Percentiles rank a stretch among this genome's conserved stretches.
phyloP scores from a whole-genome alignment of 345 rosid species.

The Combretum micranthum region DNA sequence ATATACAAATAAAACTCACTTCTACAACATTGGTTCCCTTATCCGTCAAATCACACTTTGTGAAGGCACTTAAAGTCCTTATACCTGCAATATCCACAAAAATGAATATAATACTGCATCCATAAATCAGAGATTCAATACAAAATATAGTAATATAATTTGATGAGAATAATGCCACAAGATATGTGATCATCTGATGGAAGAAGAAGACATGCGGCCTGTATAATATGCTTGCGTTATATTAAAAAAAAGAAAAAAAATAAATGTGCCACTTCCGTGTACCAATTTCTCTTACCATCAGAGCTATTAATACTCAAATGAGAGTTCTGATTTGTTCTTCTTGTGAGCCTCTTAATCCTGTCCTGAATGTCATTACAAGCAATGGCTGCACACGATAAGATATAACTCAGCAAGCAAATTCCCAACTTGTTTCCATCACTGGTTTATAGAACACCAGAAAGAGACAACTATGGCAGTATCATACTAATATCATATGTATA shows the following conservation, averaged over 20 bases:
- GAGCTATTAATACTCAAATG: constrained; percentile 60
- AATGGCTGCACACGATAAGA: constrained; percentile 28
- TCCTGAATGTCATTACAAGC: constrained; percentile 63
- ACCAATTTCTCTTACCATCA: constrained; percentile 23
- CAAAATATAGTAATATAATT: neutral
- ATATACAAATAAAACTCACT: constrained; percentile 25
- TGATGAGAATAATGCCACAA: neutral
- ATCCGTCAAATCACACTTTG: constrained; percentile 78
- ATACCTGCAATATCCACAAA: constrained; percentile 34
- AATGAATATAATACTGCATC: neutral
- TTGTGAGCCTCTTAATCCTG: constrained; percentile 57
- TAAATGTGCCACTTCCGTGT: too few relatives aligned
- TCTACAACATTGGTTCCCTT: constrained; percentile 69
- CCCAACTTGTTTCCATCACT: neutral
- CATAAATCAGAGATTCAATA: neutral
- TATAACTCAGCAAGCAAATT: neutral
- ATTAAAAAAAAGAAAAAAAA: neutral
- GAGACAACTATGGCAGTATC: neutral
- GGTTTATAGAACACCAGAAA: neutral
- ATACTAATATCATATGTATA: neutral
- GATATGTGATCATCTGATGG: too few relatives aligned
- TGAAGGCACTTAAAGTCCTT: constrained; percentile 66
- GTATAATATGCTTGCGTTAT: neutral
- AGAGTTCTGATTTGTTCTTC: constrained; percentile 51
- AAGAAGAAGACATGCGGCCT: neutral